These are phyloP conservation scores for Penicillium sumatraense DNA, from an alignment of 2,329 filamentous ascomycete species.

Conservation along the genomic window DNA sequence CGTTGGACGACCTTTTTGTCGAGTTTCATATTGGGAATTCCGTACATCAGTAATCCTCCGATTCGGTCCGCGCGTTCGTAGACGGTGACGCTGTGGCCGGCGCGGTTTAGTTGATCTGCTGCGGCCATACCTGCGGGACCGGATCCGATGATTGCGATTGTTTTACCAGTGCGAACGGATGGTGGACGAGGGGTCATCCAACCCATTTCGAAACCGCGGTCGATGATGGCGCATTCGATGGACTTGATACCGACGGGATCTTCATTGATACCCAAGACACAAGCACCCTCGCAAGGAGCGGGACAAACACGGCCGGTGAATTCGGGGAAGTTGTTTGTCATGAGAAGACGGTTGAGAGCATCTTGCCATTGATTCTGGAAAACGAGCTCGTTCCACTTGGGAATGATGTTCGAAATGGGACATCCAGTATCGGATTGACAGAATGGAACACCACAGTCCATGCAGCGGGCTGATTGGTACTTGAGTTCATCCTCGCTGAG, in stretches of 20 bases:
- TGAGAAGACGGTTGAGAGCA: constrained; percentile 85
- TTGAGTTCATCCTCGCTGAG: constrained; percentile 94
- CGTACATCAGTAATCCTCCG: constrained; percentile 95
- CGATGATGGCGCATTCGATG: constrained; percentile 96
- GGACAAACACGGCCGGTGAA: constrained; percentile 97
- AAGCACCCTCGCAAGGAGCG: constrained; percentile 94
- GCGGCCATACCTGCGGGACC: constrained; percentile 88
- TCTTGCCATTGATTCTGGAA: constrained; percentile 82
- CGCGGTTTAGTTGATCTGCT: constrained; percentile 92
- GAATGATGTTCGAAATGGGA: constrained; percentile 96
- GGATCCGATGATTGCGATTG: constrained; percentile 84
- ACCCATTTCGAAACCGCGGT: constrained; percentile 95
- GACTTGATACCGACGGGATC: constrained; percentile 98
- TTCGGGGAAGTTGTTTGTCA: constrained; percentile 99
- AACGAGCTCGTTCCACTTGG: constrained; percentile 91
- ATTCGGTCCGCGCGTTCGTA: constrained; percentile 91
- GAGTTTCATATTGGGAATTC: constrained; percentile 99
- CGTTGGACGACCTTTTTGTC: constrained; percentile 97
- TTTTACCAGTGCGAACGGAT: constrained; percentile 82
- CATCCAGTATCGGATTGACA: constrained; percentile 96
- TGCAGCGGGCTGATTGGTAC: constrained; percentile 94
- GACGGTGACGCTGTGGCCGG: constrained; percentile 84
- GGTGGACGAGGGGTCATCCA: constrained; percentile 92
- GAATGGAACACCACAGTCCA: constrained; percentile 99
- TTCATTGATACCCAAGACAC: constrained; percentile 94